Base-by-base conservation (phyloP, 441 rosid species). In the Euphorbia schlechtendalii region DNA sequence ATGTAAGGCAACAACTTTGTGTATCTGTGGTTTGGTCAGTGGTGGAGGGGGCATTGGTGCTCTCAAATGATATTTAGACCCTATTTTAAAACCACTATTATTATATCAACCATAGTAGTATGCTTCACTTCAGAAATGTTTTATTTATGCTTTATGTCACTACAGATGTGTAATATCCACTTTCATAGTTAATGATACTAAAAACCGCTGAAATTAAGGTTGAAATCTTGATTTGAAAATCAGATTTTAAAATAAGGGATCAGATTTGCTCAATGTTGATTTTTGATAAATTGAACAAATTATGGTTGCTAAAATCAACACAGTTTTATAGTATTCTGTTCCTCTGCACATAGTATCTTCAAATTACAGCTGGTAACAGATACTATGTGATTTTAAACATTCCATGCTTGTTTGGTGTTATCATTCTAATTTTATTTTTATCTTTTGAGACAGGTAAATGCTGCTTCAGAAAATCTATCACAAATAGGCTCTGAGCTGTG, bases 401-500 rank as follows among this genome's bases (percentile, higher is more conserved):
- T 9, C 59, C 52, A 21, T 21, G 56, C 49, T 21, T 60, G 15
- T 21, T 49, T 53, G 4, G 40, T 20, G 56, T 49, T 13, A 58
- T 66, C 46, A 63, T 71, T 60, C 60, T 65, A 49, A 46, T 60
- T 56, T 57, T 24, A 59, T 48, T 22, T 27, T 13, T 32, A 17
- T 70, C 3, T 68, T 59, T 53, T 74, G 60, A 65, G 57, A 74
- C 92, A 94, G 99, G 89, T 91, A 56, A 77, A 76, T 73, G 77
- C 74, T 56, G 86, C 96, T 74, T 71, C 75, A 71, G 81, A 74
- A 46, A 86, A 83, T 85, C 78, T 94, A 67, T 74, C 80, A 53
- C 81, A 78, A 41, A 81, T 91, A 69, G 88, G 84, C 69, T 69
- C 74, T 71, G 86, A 84, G 53, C 73, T 94, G 80, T 80, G 76